Evolutionary conservation across 257 asterid genomes (phyloP).

Genomic region (Plantago ovata): DNA sequence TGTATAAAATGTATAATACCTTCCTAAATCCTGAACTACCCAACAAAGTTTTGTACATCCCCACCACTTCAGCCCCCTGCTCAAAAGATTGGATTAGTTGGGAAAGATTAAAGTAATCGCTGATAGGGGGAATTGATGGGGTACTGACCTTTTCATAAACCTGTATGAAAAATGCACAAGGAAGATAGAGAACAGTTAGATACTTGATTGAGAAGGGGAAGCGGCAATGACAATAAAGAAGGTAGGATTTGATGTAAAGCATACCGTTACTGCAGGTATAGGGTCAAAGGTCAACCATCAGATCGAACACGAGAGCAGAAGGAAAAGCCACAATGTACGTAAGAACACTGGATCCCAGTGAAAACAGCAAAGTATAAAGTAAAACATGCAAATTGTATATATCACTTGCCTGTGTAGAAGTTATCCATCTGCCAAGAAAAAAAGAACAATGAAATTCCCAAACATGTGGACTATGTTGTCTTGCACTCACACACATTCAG

Average conservation of each 20-base stretch:
- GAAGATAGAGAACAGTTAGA: conserved; percentile 22
- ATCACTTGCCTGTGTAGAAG: conserved; percentile 74
- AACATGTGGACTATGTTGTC: no score
- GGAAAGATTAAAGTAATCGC: neutral
- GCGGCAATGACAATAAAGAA: conserved; percentile 15
- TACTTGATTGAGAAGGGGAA: conserved; percentile 4
- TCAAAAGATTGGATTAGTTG: conserved; percentile 17
- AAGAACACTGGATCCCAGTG: conserved; percentile 19
- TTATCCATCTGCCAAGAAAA: conserved; percentile 66
- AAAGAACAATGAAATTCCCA: conserved; percentile 20
- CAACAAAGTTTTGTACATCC: conserved; percentile 86
- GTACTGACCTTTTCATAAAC: conserved; percentile 66
- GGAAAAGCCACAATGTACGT: conserved; percentile 24
- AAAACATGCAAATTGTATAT: conserved; percentile 12
- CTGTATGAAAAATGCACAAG: conserved; percentile 35
- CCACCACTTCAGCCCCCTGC: conserved; percentile 89
- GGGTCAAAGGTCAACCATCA: conserved; percentile 26
- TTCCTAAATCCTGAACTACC: conserved; percentile 72
- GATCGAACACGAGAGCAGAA: no score
- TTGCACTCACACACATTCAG: no score
- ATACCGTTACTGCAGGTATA: conserved; percentile 70
- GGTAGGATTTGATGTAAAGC: conserved; percentile 12
- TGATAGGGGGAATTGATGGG: no score
- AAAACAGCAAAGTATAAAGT: conserved; percentile 5
- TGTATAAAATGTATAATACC: conserved; percentile 31